phyloP scores from a whole-genome alignment of 495 filamentous ascomycete genomes.

The Penicillium taxi region DNA sequence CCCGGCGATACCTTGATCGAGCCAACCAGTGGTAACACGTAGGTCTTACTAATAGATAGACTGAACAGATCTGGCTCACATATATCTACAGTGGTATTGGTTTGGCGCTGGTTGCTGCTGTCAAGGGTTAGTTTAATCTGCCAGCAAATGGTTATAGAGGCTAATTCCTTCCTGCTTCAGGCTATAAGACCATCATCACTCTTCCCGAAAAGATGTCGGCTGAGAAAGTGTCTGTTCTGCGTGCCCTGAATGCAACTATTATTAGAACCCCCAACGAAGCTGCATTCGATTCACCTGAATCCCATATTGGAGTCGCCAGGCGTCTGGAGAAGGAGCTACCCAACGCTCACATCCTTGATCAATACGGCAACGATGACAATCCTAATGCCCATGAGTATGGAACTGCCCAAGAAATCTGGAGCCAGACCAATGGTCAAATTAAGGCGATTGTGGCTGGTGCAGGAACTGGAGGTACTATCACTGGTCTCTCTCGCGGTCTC shows the following conservation, averaged over 20 bases:
- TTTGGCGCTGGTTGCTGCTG: constrained; percentile 82
- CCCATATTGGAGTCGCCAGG: constrained; percentile 89
- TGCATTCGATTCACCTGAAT: constrained; percentile 88
- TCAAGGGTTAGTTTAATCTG: constrained; percentile 56
- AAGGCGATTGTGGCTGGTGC: constrained; percentile 85
- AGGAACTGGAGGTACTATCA: constrained; percentile 93
- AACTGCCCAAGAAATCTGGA: constrained; percentile 95
- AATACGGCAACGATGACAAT: constrained; percentile 90
- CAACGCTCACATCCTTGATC: constrained; percentile 92
- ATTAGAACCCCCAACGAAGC: constrained; percentile 96
- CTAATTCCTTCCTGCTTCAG: constrained; percentile 17
- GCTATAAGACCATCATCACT: constrained; percentile 96
- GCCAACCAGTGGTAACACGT: constrained; percentile 96
- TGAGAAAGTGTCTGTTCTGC: constrained; percentile 91
- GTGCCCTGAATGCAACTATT: constrained; percentile 90
- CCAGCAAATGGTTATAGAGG: not conserved
- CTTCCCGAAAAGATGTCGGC: constrained; percentile 99
- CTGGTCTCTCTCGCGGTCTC: constrained; percentile 76
- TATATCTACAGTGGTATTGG: constrained; percentile 66
- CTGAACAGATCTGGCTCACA: constrained; percentile 8
- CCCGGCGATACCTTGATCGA: constrained; percentile 96
- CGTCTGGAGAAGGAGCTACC: constrained; percentile 91
- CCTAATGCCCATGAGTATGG: constrained; percentile 89
- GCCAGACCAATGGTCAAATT: constrained; percentile 76
- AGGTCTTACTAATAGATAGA: constrained; percentile 20